Evolutionary conservation across 2,329 filamentous ascomycete species (phyloP), one percentile per base, ranked within the genome.

Genomic region (Pseudogymnoascus sp.): DNA sequence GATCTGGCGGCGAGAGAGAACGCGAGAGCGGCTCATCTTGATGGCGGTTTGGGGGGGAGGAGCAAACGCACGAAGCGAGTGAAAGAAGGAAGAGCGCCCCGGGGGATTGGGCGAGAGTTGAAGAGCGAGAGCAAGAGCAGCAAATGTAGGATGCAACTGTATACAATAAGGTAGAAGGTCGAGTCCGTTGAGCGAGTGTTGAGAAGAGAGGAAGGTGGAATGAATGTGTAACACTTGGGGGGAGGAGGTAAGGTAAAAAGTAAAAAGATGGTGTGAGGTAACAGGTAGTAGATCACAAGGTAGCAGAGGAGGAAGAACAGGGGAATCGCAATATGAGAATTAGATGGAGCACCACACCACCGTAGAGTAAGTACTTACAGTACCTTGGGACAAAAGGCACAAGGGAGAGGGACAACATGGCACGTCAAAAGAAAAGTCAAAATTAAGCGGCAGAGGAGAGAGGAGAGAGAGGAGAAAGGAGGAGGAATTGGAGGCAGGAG

Each of bases 1-100:
- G 65, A 96, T 83, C 72, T 91, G 83, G 65, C 83, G 77, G 67
- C 86, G 81, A 66, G 81, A 83, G 67, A 87, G 76, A 7, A 71
- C 69, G 31, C 70, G 66, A 14, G 62, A 62, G 14, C 64, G 67
- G 23, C 37, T 40, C n/a, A 47, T 63, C 7, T 54, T 62, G 51
- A n/a, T 34, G 51, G 51, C 26, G 51, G 51, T 57, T 34, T 57
- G 47, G 26, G 59, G 31, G 11, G 16, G 2, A 12, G 2, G 16
- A 12, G 47, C 26, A 31, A 57, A 57, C 47, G 26, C 45, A 29
- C 4, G n/a, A 8, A 12, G 26, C 21, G 29, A 34, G 26, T 34
- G 51, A 57, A 34, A 34, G 47, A 57, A 31, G 51, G 51, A 34
- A 34, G 51, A 34, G 26, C 51, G 51, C 51, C 51, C 29, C 51